These are phyloP conservation scores for Calonectria pseudoturangicola DNA, from an alignment of 2,329 filamentous ascomycete species.

Conservation along the genomic window DNA sequence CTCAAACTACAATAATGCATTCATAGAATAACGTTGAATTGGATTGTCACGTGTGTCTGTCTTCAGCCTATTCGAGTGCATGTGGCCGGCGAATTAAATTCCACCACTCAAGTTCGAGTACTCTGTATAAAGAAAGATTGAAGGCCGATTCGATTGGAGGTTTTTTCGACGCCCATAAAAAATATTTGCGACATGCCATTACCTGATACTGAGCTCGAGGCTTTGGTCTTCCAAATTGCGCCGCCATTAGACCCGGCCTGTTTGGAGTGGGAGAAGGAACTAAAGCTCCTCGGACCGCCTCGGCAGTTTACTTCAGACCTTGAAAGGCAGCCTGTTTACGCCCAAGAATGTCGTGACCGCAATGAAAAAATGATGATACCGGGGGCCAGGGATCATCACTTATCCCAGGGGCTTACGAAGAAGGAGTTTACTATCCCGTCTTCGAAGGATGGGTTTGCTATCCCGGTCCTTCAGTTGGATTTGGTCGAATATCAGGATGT, in stretches of 20 bases:
- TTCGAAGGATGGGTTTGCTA: conserved; percentile 56
- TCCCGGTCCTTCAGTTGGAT: conserved; percentile 62
- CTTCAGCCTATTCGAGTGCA: conserved; percentile 15
- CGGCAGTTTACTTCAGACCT: conserved; percentile 49
- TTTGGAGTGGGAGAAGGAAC: conserved; percentile 61
- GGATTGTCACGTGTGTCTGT: conserved; percentile 22
- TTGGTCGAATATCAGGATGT: conserved; percentile 38
- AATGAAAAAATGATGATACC: conserved; percentile 60
- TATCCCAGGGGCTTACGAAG: conserved; percentile 59
- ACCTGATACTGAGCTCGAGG: conserved; percentile 45
- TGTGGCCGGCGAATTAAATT: conserved; percentile 10
- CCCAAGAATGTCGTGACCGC: conserved; percentile 61
- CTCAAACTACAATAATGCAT: too few species aligned
- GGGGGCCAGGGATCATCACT: conserved; percentile 60
- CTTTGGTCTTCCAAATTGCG: conserved; percentile 56
- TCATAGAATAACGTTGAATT: too few species aligned
- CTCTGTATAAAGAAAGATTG: neutral
- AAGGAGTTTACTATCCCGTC: conserved; percentile 58
- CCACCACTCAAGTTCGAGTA: conserved; percentile 8
- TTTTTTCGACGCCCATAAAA: neutral
- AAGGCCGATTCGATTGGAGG: neutral
- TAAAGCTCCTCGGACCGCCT: conserved; percentile 45
- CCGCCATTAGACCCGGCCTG: conserved; percentile 65
- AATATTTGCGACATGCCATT: conserved; percentile 41
- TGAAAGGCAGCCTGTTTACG: conserved; percentile 64